These are phyloP conservation scores for Plasmopara halstedii DNA, from an alignment of 352 stramenopile species.

Conservation along the genomic window DNA sequence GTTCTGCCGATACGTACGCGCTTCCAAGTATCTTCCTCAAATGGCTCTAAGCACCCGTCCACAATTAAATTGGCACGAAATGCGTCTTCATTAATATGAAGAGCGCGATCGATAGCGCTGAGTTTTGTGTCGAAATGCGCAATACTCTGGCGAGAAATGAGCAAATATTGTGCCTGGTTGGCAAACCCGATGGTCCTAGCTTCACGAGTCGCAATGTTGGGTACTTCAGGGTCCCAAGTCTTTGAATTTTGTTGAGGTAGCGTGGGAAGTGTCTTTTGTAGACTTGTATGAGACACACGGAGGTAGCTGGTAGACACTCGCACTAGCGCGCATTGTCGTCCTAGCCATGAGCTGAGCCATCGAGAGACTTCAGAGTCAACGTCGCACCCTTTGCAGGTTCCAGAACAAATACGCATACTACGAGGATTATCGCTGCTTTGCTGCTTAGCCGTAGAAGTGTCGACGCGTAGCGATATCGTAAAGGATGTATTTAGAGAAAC, in stretches of 20 bases:
- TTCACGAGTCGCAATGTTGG: background rate
- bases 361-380: constrained; percentile 39
- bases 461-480: constrained; percentile 30
- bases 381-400: constrained; percentile 40
- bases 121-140: constrained; percentile 41
- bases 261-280: constrained; percentile 1
- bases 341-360: constrained; percentile 63
- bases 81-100: constrained; percentile 43
- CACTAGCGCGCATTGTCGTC: constrained; percentile 58
- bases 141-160: constrained; percentile 56
- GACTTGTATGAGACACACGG: constrained; percentile 19
- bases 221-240: background rate
- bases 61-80: constrained; percentile 74
- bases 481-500: constrained; percentile 11
- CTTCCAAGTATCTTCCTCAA: constrained; percentile 72
- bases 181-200: constrained; percentile 56
- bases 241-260: background rate
- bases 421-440: constrained; percentile 17
- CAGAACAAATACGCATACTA: constrained; percentile 46
- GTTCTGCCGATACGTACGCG: constrained; percentile 32
- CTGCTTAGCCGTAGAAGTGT: constrained; percentile 8
- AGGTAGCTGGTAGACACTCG: constrained; percentile 43
- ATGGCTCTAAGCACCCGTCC: constrained; percentile 46
- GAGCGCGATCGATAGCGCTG: constrained; percentile 13
- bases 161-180: constrained; percentile 63